A percentile compares a stretch with the other conserved stretches of the same genome.
These are phyloP conservation scores for Telopea speciosissima DNA, from an alignment of 177 flowering plant species.

Conservation along the genomic window DNA sequence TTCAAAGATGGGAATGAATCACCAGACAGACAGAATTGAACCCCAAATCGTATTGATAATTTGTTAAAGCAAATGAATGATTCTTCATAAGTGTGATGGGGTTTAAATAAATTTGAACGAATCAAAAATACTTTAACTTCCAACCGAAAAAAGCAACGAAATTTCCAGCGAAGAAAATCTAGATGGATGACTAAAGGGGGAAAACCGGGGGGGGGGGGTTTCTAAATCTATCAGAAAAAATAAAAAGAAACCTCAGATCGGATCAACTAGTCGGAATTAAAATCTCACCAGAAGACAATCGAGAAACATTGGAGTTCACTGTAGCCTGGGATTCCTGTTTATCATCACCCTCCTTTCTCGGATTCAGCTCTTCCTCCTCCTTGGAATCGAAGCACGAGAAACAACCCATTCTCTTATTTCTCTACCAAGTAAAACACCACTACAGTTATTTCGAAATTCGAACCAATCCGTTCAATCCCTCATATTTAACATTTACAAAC, in stretches of 20 bases:
- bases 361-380: constrained; percentile 69
- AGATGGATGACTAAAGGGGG: background rate
- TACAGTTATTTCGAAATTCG: background rate
- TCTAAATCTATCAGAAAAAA: constrained; percentile 1
- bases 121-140: background rate
- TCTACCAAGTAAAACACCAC: constrained; percentile 9
- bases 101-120: background rate
- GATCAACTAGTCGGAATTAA: constrained; percentile 23
- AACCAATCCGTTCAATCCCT: constrained; percentile 7
- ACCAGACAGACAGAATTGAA: background rate
- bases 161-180: background rate
- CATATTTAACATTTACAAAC: background rate
- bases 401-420: constrained; percentile 65
- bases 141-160: background rate
- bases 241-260: constrained; percentile 27
- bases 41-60: background rate
- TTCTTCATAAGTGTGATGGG: background rate
- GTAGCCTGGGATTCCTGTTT: constrained; percentile 33
- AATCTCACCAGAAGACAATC: constrained; percentile 71
- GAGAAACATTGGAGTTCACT: constrained; percentile 49
- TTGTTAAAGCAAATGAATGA: background rate
- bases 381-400: constrained; percentile 90
- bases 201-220: constrained; percentile 4
- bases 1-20: background rate
- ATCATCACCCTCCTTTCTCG: constrained; percentile 33